These are phyloP conservation scores for Pythium oligandrum DNA, from an alignment of 352 stramenopile species.

Conservation along the genomic window DNA sequence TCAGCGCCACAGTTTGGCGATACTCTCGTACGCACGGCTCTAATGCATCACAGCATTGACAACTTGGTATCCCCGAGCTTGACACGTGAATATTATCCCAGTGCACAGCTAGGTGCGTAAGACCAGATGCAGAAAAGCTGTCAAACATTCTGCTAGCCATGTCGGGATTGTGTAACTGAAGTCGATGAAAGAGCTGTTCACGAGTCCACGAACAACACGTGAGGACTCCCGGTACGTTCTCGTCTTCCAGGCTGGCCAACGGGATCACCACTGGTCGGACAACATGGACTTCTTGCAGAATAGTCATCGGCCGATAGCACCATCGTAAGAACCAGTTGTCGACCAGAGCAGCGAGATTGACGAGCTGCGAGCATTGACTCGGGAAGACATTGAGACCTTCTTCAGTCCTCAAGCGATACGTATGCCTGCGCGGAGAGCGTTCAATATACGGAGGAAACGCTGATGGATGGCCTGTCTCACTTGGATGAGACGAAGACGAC, in stretches of 20 bases:
- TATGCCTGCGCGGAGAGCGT: not conserved
- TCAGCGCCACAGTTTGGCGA: constrained; percentile 2
- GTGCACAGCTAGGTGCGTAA: constrained; percentile 5
- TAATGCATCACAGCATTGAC: constrained; percentile 3
- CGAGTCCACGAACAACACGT: not conserved
- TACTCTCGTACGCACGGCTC: constrained; percentile 3
- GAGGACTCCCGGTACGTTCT: not conserved
- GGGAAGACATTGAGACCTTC: too few species aligned
- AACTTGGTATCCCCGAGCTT: not conserved
- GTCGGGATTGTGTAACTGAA: too few species aligned
- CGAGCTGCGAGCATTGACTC: not conserved
- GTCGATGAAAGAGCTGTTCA: too few species aligned
- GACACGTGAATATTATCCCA: constrained; percentile 10
- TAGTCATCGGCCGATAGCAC: constrained; percentile 2
- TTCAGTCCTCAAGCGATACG: not conserved
- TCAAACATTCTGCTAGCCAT: too few species aligned
- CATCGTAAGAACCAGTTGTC: constrained; percentile 1
- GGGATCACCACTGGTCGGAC: constrained; percentile 2
- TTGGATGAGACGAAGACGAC: too few species aligned
- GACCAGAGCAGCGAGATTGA: not conserved
- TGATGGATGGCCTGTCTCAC: too few species aligned
- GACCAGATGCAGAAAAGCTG: not conserved
- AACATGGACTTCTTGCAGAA: constrained; percentile 6
- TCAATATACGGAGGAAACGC: not conserved
- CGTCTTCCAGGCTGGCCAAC: not conserved